Conservation (phyloP, 2,329 filamentous ascomycete genomes). For the Teratosphaeria nubilosa region DNA sequence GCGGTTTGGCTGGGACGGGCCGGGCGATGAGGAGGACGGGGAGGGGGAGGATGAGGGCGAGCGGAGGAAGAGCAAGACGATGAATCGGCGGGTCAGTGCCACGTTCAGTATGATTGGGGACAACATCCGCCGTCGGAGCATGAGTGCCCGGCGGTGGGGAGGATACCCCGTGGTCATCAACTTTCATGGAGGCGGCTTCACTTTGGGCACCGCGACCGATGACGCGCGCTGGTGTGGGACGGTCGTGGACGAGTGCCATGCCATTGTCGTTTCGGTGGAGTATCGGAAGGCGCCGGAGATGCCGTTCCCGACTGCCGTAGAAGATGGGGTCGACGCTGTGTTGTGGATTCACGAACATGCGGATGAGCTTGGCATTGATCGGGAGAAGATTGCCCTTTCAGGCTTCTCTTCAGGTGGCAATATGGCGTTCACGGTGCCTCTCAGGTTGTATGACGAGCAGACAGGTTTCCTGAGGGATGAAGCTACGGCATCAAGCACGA, state of each 20-base stretch:
- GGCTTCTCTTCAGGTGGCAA: conserved; percentile 57
- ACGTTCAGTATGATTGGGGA: conserved; percentile 11
- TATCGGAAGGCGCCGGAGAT: conserved; percentile 53
- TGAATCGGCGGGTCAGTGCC: conserved; percentile 15
- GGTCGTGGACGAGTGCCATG: conserved; percentile 45
- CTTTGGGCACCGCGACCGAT: conserved; percentile 48
- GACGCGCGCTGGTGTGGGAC: conserved; percentile 50
- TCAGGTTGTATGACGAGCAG: conserved; percentile 45
- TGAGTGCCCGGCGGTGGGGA: conserved; percentile 29
- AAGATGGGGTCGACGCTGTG: conserved; percentile 53
- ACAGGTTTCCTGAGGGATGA: conserved; percentile 19
- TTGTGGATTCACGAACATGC: conserved; percentile 49
- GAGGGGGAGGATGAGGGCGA: conserved; percentile 4
- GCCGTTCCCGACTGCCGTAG: conserved; percentile 53
- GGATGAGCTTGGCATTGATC: conserved; percentile 46
- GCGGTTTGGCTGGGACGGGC: neutral
- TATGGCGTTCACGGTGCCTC: conserved; percentile 50
- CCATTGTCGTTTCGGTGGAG: conserved; percentile 51
- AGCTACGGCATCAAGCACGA: neutral
- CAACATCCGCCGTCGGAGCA: conserved; percentile 13
- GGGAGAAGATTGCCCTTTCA: conserved; percentile 46
- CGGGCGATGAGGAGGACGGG: conserved; percentile 3
- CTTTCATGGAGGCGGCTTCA: conserved; percentile 56
- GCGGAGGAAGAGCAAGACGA: conserved; percentile 11
- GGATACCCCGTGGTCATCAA: conserved; percentile 50